Evolutionary conservation across 2,329 filamentous ascomycete species (phyloP), one percentile per base, ranked within the genome.

Genomic region (Atkinsonella texensis): DNA sequence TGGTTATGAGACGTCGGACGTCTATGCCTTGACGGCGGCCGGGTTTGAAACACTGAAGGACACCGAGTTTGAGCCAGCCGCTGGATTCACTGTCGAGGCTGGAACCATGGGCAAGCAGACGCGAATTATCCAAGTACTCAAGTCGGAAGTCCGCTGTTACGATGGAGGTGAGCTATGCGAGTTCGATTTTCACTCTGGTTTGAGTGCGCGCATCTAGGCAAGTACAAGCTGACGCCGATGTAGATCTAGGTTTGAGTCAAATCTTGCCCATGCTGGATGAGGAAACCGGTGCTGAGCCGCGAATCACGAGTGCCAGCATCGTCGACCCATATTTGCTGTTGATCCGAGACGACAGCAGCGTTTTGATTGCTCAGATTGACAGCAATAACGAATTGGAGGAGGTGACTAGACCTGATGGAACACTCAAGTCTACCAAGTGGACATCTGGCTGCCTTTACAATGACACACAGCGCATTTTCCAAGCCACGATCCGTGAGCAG

Each of bases 231-330:
- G 31, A 65, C 53, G 9, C 15, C 0, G 46, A 31, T n/a, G 13
- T 61, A 89, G 88, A 95, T 65, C 79, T 98, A 53, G 87, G 85
- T 11, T 76, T 98, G 50, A 84, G 84, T 45, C 91, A 97, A 62
- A 97, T 98, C 51, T 77, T 96, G 48, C 89, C 90, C 1, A 89
- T 97, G 78, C 80, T 88, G 55, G 93, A 97, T 60, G 93, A 95
- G 60, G 87, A 93, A 57, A 90, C 84, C 0, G 89, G 86, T 12
- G 83, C 80, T 18, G 88, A 95, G 60, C 84, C 88, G 4, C 78
- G 84, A 50, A 84, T 93, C 42, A 72, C 89, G 45, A 85, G 82
- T 60, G 85, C 87, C 39, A 94, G 87, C 63, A 90, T 97, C 59
- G 80, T 80, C 18, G 91, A 97, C 59, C 89, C 89, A 0, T 96